phyloP scores from a whole-genome alignment of 805 yeast genomes.

The Groenewaldozyma tartarivorans region DNA sequence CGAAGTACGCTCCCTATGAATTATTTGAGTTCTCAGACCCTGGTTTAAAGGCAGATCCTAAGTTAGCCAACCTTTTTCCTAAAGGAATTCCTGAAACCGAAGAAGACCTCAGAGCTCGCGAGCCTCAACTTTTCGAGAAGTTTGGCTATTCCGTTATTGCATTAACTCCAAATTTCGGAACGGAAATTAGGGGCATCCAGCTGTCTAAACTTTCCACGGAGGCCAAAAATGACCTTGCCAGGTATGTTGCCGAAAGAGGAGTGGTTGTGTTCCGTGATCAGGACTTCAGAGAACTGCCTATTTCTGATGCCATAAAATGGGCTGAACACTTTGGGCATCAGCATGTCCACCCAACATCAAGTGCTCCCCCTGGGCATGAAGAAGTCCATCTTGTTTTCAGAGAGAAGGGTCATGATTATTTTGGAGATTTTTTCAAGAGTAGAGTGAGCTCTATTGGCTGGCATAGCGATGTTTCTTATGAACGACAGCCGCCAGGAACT shows the following conservation, averaged over 20 bases:
- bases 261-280: conserved; percentile 65
- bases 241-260: conserved; percentile 61
- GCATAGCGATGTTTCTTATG: conserved; percentile 73
- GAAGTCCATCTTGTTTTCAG: conserved; percentile 56
- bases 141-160: conserved; percentile 23
- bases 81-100: conserved; percentile 16
- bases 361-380: conserved; percentile 50
- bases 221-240: conserved; percentile 62
- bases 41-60: conserved; percentile 47
- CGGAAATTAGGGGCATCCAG: conserved; percentile 57
- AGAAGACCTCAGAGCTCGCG: neutral
- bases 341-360: conserved; percentile 67
- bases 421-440: conserved; percentile 3
- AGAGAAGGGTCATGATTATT: conserved; percentile 26
- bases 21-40: conserved; percentile 50
- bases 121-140: conserved; percentile 17
- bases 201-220: conserved; percentile 41
- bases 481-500: conserved; percentile 60
- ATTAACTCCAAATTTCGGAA: conserved; percentile 60
- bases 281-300: conserved; percentile 41
- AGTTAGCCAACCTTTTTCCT: conserved; percentile 39
- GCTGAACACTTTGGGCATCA: conserved; percentile 60
- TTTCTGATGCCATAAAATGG: conserved; percentile 32
- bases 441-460: conserved; percentile 30
- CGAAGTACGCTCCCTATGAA: conserved; percentile 43